Evolutionary conservation across 345 rosid species (phyloP).

Genomic region (Eucalyptus albens): DNA sequence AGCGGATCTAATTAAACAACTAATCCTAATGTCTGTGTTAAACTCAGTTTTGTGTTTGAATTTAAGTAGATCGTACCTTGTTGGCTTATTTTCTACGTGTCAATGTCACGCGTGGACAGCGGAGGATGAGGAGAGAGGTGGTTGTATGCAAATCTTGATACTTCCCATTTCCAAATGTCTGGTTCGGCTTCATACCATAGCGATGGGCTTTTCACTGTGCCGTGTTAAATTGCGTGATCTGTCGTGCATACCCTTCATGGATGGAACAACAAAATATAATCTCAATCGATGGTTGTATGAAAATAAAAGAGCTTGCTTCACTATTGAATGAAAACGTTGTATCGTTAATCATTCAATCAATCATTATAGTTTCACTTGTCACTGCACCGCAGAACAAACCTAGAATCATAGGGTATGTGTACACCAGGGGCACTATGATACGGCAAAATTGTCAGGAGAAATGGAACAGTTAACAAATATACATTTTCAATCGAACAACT

Average conservation of each 20-base stretch:
- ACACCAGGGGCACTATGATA: neutral
- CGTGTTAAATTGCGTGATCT: neutral
- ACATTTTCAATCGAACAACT: neutral
- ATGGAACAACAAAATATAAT: neutral
- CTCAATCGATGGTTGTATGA: neutral
- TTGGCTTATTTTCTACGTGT: neutral
- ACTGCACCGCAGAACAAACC: neutral
- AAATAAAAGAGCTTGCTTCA: neutral
- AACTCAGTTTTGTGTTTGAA: neutral
- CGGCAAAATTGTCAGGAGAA: neutral
- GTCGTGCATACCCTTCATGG: neutral
- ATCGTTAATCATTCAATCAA: neutral
- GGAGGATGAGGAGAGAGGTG: neutral
- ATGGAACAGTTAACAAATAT: neutral
- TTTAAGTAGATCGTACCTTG: neutral
- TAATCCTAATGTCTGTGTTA: neutral
- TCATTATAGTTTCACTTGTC: neutral
- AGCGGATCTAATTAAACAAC: neutral
- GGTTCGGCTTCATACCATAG: neutral
- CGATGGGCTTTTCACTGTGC: neutral
- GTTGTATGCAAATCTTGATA: neutral
- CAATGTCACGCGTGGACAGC: neutral
- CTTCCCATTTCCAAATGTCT: neutral
- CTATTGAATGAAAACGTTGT: neutral
- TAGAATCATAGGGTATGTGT: neutral